Evolutionary conservation across 176 grass and related monocot species (phyloP).

Genomic region (Cenchrus americanus): DNA sequence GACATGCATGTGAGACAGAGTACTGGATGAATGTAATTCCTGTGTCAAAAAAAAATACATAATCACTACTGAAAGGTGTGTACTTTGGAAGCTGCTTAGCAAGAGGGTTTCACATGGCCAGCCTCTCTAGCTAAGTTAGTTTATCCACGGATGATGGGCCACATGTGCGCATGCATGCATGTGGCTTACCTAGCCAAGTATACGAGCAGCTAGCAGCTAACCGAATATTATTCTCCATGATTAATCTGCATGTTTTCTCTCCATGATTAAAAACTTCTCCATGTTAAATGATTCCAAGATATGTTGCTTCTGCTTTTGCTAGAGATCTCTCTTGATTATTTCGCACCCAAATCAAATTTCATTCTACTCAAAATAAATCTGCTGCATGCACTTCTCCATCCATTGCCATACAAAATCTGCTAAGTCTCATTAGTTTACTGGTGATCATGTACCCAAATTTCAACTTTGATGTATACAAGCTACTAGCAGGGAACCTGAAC

Average conservation of each 20-base stretch:
- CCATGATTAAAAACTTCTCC: slow-evolving; percentile 51
- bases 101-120: slow-evolving; percentile 80
- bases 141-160: background rate
- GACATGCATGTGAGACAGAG: background rate
- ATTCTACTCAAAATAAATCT: background rate
- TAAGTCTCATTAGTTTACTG: background rate
- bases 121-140: slow-evolving; percentile 26
- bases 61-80: background rate
- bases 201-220: slow-evolving; percentile 19
- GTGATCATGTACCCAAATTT: background rate
- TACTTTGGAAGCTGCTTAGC: slow-evolving; percentile 69
- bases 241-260: slow-evolving; percentile 63
- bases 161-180: slow-evolving; percentile 53
- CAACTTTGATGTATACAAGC: background rate
- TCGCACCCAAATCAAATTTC: background rate
- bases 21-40: background rate
- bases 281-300: slow-evolving; percentile 54
- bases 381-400: background rate
- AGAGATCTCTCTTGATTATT: background rate
- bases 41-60: background rate
- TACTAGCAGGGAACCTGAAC: slow-evolving; percentile 31
- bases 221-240: slow-evolving; percentile 54
- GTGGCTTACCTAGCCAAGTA: slow-evolving; percentile 41
- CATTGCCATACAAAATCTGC: background rate
- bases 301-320: background rate